These are phyloP conservation scores for Paxillus rubicundulus DNA, from an alignment of 768 basidiomycete genomes.

Conservation along the genomic window DNA sequence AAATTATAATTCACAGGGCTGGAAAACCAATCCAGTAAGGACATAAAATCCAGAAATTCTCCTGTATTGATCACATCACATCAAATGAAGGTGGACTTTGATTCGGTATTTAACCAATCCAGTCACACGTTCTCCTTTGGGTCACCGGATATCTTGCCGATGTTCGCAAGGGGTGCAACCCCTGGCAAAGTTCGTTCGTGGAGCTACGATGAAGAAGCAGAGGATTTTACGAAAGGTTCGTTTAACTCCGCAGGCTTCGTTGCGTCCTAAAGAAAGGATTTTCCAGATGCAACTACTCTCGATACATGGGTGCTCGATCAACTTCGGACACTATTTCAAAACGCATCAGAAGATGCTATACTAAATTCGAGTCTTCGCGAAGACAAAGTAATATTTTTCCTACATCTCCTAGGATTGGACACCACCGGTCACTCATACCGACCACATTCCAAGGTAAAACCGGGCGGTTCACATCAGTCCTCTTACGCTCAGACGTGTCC, in stretches of 20 bases:
- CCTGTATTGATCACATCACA: constrained; percentile 1
- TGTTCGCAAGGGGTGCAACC: constrained; percentile 76
- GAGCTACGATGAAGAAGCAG: constrained; percentile 73
- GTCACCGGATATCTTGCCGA: constrained; percentile 84
- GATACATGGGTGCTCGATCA: constrained; percentile 80
- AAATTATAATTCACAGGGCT: constrained; percentile 48
- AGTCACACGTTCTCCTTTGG: constrained; percentile 78
- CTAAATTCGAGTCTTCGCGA: constrained; percentile 53
- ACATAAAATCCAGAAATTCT: background rate
- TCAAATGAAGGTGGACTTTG: constrained; percentile 60
- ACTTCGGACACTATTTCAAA: constrained; percentile 56
- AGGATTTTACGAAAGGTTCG: constrained; percentile 83
- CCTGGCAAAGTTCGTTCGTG: constrained; percentile 70
- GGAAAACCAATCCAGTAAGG: constrained; percentile 79
- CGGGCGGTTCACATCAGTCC: background rate
- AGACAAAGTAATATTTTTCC: constrained; percentile 71
- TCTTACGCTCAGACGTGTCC: background rate
- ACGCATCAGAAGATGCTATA: constrained; percentile 52
- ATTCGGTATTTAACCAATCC: constrained; percentile 86
- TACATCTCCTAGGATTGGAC: constrained; percentile 82
- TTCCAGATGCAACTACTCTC: constrained; percentile 66
- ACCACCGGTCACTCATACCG: constrained; percentile 86
- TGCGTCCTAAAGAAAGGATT: background rate
- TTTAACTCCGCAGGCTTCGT: background rate
- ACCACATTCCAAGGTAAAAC: constrained; percentile 66